Base-by-base conservation (phyloP, 352 stramenopile species). In the Achlya hypogyna region DNA sequence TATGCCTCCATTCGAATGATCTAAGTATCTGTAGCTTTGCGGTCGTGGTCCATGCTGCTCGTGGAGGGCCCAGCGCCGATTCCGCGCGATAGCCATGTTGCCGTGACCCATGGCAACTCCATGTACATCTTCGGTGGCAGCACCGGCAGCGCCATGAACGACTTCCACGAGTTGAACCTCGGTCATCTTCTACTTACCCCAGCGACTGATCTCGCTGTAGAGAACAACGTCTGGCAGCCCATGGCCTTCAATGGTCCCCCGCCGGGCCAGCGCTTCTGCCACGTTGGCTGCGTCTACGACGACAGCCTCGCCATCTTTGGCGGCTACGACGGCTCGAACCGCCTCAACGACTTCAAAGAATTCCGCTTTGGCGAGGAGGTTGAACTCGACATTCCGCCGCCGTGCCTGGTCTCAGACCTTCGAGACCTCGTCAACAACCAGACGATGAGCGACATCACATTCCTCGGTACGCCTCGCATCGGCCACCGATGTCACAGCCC, bases 51-150 rank as follows among this genome's bases (percentile, higher is more conserved):
- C 35, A 79, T 87, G 1, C 75, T 98, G 38, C 72, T 87, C 52
- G 90, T 88, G 0, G 91, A 98, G 67, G 94, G 95, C 1, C 78
- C 84, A 0, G 79, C 89, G 18, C 96, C 96, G 29, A 94, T 97
- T 49, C 91, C 96, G n/a, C 80, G 97, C 40, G 96, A 99, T 80
- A 98, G 88, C 63, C 97, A 99, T 74, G 88, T 98, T 51, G 89
- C 88, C 42, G 91, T 98, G 12, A 89, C 97, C 31, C 82, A 98
- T 74, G 87, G 81, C 12, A 88, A 96, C 71, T 96, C 81, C 29
- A 98, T 98, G 89, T 98, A 95, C 76, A 89, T 98, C 35, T 97
- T 97, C 77, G 91, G 89, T n/a, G 96, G 96, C 8, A 98, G 88
- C 27, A 98, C 91, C 38, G 96, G 96, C 52, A 96, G 78, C 47